Evolutionary conservation across 2,329 filamentous ascomycete genomes (phyloP), one percentile per base, ranked within the genome.

Genomic region (Hypoxylon rubiginosum): DNA sequence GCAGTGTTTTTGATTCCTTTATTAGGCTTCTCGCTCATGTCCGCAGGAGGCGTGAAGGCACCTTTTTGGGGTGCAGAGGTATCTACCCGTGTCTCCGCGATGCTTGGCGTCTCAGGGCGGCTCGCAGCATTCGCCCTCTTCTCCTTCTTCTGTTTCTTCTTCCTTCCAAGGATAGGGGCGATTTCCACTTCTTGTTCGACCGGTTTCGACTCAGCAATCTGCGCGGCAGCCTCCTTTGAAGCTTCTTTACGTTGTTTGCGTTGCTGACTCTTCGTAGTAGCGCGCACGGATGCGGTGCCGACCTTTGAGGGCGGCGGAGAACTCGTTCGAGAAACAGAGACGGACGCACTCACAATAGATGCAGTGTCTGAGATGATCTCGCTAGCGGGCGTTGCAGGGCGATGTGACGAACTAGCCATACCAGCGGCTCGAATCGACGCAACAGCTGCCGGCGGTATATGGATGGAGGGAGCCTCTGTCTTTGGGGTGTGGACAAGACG

Each of bases 111-210:
- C 70, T 69, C 75, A 7, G 76, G 76, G 19, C 75, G 71, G 32
- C 71, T 77, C 26, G 71, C 67, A 72, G 79, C 80, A 1, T 74
- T 63, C 70, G 74, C 65, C 72, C 73, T 76, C 72, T 88, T 90
- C 72, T 91, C 89, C 79, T 93, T 95, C 83, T 92, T 94, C 76
- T 92, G 88, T 81, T 95, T 96, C 83, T 93, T 95, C 83, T 94
- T 94, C 56, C 92, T 88, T 34, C 91, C 91, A 52, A 93, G 77
- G 43, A 97, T 91, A 0, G 93, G 92, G 7, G 89, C 92, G 70
- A 88, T 86, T 69, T 88, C 85, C 15, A 81, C 80, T 55, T 87
- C 83, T 11, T 83, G 78, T 63, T 90, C 89, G 13, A 80, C 73
- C 52, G 84, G 83, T 68, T 86, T 73, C 0, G 80, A 72, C 66